Evolutionary conservation across 2,329 filamentous ascomycete species (phyloP).

Genomic region (Xylaria sp.): DNA sequence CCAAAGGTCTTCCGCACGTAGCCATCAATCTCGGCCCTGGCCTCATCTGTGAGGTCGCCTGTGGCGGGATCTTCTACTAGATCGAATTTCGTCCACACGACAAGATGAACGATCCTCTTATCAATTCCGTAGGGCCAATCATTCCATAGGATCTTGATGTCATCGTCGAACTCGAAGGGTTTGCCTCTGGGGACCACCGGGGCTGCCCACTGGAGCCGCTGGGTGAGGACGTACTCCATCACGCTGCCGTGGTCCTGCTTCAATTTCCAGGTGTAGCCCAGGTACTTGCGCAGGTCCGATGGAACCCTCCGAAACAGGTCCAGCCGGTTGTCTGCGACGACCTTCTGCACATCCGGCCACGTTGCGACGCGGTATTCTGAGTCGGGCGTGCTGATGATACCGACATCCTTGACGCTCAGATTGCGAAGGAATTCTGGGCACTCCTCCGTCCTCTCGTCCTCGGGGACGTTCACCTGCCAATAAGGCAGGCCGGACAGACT

Average conservation of each 20-base stretch:
- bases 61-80: slow-evolving; percentile 68
- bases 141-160: slow-evolving; percentile 79
- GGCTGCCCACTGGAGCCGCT: slow-evolving; percentile 70
- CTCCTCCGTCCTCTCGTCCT: slow-evolving; percentile 58
- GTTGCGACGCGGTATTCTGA: slow-evolving; percentile 61
- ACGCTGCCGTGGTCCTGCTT: slow-evolving; percentile 73
- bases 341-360: slow-evolving; percentile 70
- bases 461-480: slow-evolving; percentile 82
- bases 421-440: slow-evolving; percentile 74
- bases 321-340: slow-evolving; percentile 69
- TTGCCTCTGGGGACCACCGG: slow-evolving; percentile 41
- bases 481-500: slow-evolving; percentile 55
- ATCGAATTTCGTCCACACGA: slow-evolving; percentile 91
- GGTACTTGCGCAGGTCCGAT: slow-evolving; percentile 76
- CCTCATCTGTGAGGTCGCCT: slow-evolving; percentile 67
- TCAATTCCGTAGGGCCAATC: slow-evolving; percentile 96
- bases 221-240: slow-evolving; percentile 72
- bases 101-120: slow-evolving; percentile 75
- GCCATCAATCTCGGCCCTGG: slow-evolving; percentile 66
- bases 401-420: slow-evolving; percentile 67
- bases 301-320: slow-evolving; percentile 77
- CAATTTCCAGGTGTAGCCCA: slow-evolving; percentile 67
- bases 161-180: slow-evolving; percentile 52
- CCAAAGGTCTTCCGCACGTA: slow-evolving; percentile 73
- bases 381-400: slow-evolving; percentile 73